Base-by-base conservation (phyloP, 495 filamentous ascomycete species). In the Xylaria venustula region DNA sequence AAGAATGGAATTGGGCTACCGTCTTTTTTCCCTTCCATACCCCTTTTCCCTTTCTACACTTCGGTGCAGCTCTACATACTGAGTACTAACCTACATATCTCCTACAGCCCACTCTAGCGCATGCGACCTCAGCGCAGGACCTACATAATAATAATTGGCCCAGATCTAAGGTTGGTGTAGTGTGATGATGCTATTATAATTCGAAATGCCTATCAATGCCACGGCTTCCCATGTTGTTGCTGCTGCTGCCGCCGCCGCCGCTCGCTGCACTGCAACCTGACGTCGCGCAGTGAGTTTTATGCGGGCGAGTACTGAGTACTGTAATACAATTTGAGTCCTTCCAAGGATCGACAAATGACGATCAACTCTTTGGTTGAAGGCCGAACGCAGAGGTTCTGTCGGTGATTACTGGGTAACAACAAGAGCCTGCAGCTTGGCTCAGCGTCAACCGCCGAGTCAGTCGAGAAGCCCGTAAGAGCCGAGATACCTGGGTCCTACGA, bases 231-330 rank as follows among this genome's bases (percentile, higher is more conserved):
- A 19, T 26, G 25, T 22, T 22, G n/a, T 25, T 44, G 25, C 37
- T 30, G 40, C 52, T 22, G 51, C 20, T 32, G 36, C 36, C 22
- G 36, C 51, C 36, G 53, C 41, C 44, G 37, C 37, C 19, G 50
- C 54, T 36, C 46, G 7, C 54, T 57, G 56, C 56, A 36, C 36
- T 55, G 57, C 47, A 60, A 60, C 57, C 57, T 45, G 20, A 45
- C 34, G 57, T 37, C 57, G 57, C 36, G 57, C 57, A 52, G 52
- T 60, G 36, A 44, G 48, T 17, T 52, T 42, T 44, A 45, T 60
- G 57, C 55, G 52, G 57, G 46, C 37, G 46, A 34, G 57, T 60
- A 58, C 40, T 58, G 49, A 49, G 40, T 3, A 5, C 11, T 34
- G 30, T 34, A 34, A n/a, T n/a, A n/a, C n/a, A 54, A 54, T 12